Base-by-base conservation (phyloP, 208 protist genomes). In the Borovskyia barvae region DNA sequence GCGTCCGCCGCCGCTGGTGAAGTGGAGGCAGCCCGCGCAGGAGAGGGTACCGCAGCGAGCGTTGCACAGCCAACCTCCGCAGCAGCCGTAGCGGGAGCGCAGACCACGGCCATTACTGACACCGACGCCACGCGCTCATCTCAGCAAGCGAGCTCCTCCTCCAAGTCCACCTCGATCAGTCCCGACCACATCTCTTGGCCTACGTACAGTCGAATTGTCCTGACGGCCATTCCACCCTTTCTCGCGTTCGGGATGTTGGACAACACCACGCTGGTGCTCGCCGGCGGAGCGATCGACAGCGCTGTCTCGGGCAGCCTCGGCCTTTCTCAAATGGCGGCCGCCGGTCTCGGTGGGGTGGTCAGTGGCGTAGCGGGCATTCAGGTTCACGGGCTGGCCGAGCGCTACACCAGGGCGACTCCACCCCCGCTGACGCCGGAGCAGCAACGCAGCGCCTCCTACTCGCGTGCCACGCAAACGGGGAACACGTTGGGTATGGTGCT, bases 191-290 rank as follows among this genome's bases (percentile, higher is more conserved):
- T 91, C 40, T 51, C 82, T 1, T 87, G 80, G 72, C 45, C 58
- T 36, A 63, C 75, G 5, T 89, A 77, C 49, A 30, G 43, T 5
- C 66, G 67, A 19, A 60, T 92, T 7, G 53, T 87, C 11, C 41
- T 76, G 49, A 67, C 68, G 24, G 70, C 82, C 36, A 75, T 73
- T 4, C 57, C 82, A 8, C 90, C 90, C 3, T 96, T 96, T 45
- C 66, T 93, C 25, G 90, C 85, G 1, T 96, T 96, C 56, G 90
- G 90, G 20, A 56, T 87, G 45, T 65, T 94, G 15, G 87, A 94
- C 70, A 96, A 96, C 58, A 57, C 59, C 42, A 88, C 85, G 9
- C 63, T 96, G 20, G 71, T 96, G 11, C 69, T 92, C 9, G 76
- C 75, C 24, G 87, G 90, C 7, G 87, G 91, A 40, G 72, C 75